These are phyloP conservation scores for Colletotrichum coccodes DNA, from an alignment of 2,329 filamentous ascomycete species.

Conservation along the genomic window DNA sequence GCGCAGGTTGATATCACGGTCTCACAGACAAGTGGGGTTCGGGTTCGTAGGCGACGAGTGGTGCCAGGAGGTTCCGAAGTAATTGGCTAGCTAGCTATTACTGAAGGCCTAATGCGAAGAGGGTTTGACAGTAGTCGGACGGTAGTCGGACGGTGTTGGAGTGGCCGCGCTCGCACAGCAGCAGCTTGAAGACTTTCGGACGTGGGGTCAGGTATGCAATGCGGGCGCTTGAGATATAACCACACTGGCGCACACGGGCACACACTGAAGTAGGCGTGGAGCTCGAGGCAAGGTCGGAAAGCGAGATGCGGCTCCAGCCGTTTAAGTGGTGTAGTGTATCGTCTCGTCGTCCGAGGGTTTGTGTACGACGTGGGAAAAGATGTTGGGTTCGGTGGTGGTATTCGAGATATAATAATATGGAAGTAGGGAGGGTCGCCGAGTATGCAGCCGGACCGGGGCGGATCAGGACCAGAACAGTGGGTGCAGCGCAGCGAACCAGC, in stretches of 20 bases:
- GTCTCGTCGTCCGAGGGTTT: conserved; percentile 24
- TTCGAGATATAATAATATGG: conserved; percentile 29
- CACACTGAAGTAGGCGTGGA: conserved; percentile 20
- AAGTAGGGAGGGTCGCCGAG: conserved; percentile 17
- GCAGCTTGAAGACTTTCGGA: conserved; percentile 4
- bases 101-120: neutral
- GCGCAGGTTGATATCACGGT: conserved; percentile 20
- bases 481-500: conserved; percentile 22
- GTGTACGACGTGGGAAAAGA: conserved; percentile 11
- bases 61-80: neutral
- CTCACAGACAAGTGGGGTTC: conserved; percentile 12
- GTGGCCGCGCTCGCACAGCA: conserved; percentile 20
- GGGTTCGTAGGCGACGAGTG: neutral
- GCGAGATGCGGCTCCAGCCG: conserved; percentile 29
- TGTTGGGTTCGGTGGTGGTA: conserved; percentile 22
- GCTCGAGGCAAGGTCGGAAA: conserved; percentile 20
- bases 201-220: conserved; percentile 21
- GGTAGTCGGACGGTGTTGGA: neutral
- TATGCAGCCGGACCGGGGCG: conserved; percentile 32
- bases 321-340: conserved; percentile 16
- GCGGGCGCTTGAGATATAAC: conserved; percentile 25
- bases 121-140: neutral
- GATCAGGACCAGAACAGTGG: conserved; percentile 28
- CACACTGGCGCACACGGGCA: conserved; percentile 14
- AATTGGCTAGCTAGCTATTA: conserved; percentile 21